Base-by-base conservation (phyloP, 2,329 filamentous ascomycete species). In the Neonectria ditissima region DNA sequence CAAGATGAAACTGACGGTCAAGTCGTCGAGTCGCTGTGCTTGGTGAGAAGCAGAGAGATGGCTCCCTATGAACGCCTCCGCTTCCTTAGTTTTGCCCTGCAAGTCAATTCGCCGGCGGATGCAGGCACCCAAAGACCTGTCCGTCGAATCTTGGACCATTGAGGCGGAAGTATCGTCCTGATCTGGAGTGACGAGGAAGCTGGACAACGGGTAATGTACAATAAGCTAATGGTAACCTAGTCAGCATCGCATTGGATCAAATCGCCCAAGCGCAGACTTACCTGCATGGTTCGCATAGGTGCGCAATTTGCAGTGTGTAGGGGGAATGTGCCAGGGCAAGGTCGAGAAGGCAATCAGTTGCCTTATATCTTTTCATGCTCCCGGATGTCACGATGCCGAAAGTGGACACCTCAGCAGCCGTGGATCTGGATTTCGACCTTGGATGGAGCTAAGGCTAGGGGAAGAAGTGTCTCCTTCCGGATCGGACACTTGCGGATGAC, bases 191-290 rank as follows among this genome's bases (percentile, higher is more conserved):
- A 10, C 18, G 41, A 44, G 41, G 41, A 44, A 44, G 20, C 11
- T 5, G 9, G 22, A 18, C 18, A 44, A 20, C 41, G 41, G 41
- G 11, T 9, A 22, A 44, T 10, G 2, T 13, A 44, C 11, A 8
- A 7, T 44, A 10, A 44, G n/a, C 41, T 44, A 44, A 24, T 13
- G 11, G 41, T n/a, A n/a, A n/a, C n/a, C n/a, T 24, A 24, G 41
- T 18, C 41, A 44, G 41, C 41, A 44, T 44, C 9, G 41, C 41
- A 44, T 44, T 44, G 20, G 41, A 44, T 44, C 41, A 44, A 44
- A 44, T 44, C 41, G 41, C 41, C n/a, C n/a, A 18, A 13, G 41
- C 41, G 41, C n/a, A 24, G 41, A 44, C 41, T 44, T 13, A 44
- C 41, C 7, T 24, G 41, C 20, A 24, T 44, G 41, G 41, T 44